Conservation (phyloP, 306 rosid species). For the Cucurbita maxima region DNA sequence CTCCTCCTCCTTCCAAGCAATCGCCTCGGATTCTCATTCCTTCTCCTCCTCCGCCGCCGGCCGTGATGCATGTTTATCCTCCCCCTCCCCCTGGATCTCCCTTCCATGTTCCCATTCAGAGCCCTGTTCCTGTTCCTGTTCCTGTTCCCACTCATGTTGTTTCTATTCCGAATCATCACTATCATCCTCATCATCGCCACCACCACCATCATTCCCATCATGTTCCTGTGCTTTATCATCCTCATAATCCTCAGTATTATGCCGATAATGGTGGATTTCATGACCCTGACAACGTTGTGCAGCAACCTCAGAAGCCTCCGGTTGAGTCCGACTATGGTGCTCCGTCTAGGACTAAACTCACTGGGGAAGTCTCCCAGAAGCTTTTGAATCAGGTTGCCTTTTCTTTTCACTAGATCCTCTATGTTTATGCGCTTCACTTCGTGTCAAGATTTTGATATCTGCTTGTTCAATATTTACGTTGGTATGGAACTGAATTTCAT, state of each 20-base stretch:
- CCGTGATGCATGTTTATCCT: slow-evolving; percentile 28
- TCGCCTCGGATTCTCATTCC: slow-evolving; percentile 22
- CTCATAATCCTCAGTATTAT: slow-evolving; percentile 30
- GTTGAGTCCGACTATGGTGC: slow-evolving; percentile 31
- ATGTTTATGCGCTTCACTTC: neutral
- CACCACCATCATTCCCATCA: slow-evolving; percentile 23
- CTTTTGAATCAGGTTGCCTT: slow-evolving; percentile 66
- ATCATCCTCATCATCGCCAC: slow-evolving; percentile 13
- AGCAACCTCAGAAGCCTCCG: slow-evolving; percentile 24
- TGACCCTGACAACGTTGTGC: slow-evolving; percentile 29
- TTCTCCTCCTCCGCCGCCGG: slow-evolving; percentile 27
- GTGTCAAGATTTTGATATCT: neutral
- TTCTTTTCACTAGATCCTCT: neutral
- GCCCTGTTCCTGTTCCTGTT: slow-evolving; percentile 26
- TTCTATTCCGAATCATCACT: slow-evolving; percentile 34
- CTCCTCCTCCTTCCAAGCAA: slow-evolving; percentile 23
- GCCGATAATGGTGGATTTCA: slow-evolving; percentile 18
- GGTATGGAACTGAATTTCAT: neutral
- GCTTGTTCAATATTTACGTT: neutral
- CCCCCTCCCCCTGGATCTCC: slow-evolving; percentile 31
- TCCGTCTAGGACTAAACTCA: slow-evolving; percentile 39
- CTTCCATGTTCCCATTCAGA: slow-evolving; percentile 45
- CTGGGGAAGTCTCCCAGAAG: slow-evolving; percentile 56
- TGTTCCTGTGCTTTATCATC: slow-evolving; percentile 36
- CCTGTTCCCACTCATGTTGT: slow-evolving; percentile 28